Base-by-base conservation (phyloP, 2,329 filamentous ascomycete genomes). In the Epichloe amarillans region DNA sequence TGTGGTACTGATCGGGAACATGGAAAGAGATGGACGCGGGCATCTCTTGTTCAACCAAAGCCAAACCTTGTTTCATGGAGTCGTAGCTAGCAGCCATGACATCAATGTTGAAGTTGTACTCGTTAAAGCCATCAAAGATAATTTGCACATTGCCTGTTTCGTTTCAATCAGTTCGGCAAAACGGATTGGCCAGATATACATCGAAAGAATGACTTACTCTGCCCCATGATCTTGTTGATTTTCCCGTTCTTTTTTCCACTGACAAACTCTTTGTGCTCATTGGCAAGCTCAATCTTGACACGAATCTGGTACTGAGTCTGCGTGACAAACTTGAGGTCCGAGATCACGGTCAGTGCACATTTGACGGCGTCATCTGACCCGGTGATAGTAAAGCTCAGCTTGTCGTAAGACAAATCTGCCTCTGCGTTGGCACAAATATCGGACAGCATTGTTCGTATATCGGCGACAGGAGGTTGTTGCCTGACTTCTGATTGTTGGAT, bases 221-320 rank as follows among this genome's bases (percentile, higher is more conserved):
- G 91, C 23, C 91, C 93, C 93, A 98, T 98, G 62, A 98, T 98
- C 76, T 98, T 98, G 76, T 98, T 98, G 69, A 98, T 98, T 73
- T 98, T 98, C 69, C 93, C 93, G 61, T 98, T 98, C 75, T 98
- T 98, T 76, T 98, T 98, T 59, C 93, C 93, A 60, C 90, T 96
- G 52, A 98, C 93, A 65, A 98, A 98, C 64, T 98, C 93, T 69
- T 98, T 98, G 74, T 98, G 93, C 71, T 98, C 93, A 63, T 97
- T 97, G 62, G 93, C 93, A 51, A 98, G 83, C 72, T 98, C 93
- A 55, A 98, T 95, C 74, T 97, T 97, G 64, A 98, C 91, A 51
- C 90, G 83, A 65, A 98, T 94, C 65, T 94, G 90, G 62, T 94
- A 95, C 58, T 88, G 86, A 41, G 86, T 82, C 60, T 89, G 85